These are phyloP conservation scores for Toxicodendron radicans DNA, from an alignment of 345 rosid genomes.

Conservation along the genomic window DNA sequence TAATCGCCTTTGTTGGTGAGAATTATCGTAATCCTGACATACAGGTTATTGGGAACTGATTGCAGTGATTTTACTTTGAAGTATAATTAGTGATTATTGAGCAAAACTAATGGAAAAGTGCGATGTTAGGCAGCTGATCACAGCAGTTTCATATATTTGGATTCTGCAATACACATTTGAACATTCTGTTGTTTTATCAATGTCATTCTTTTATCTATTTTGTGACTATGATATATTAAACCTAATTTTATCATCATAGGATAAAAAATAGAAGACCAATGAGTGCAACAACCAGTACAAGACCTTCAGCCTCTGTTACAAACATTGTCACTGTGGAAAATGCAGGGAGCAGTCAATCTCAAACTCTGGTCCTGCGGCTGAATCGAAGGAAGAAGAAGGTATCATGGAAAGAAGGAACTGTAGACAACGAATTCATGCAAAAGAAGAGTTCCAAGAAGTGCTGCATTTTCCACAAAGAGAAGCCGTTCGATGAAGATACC, in stretches of 20 bases:
- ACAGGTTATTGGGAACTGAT: background rate
- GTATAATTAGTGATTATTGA: background rate
- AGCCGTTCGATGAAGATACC: conserved; percentile 83
- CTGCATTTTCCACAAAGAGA: conserved; percentile 94
- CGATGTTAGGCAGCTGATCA: background rate
- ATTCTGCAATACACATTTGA: background rate
- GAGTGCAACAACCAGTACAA: conserved; percentile 36
- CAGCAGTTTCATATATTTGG: background rate
- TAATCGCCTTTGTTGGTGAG: background rate
- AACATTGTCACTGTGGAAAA: conserved; percentile 53
- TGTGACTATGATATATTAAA: background rate
- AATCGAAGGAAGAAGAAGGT: conserved; percentile 86
- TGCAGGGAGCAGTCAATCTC: conserved; percentile 30
- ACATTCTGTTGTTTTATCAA: background rate
- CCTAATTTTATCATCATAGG: background rate
- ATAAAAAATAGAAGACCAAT: conserved; percentile 3
- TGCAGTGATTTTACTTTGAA: background rate
- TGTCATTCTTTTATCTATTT: background rate
- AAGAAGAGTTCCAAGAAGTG: conserved; percentile 97
- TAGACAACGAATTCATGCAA: conserved; percentile 95
- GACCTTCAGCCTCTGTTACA: conserved; percentile 36
- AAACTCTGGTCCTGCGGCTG: conserved; percentile 61
- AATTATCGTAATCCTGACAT: background rate
- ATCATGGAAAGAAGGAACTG: conserved; percentile 92
- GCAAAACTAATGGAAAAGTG: background rate